Conservation (phyloP, 2,329 filamentous ascomycete genomes). For the Clarireedia monteithiana region DNA sequence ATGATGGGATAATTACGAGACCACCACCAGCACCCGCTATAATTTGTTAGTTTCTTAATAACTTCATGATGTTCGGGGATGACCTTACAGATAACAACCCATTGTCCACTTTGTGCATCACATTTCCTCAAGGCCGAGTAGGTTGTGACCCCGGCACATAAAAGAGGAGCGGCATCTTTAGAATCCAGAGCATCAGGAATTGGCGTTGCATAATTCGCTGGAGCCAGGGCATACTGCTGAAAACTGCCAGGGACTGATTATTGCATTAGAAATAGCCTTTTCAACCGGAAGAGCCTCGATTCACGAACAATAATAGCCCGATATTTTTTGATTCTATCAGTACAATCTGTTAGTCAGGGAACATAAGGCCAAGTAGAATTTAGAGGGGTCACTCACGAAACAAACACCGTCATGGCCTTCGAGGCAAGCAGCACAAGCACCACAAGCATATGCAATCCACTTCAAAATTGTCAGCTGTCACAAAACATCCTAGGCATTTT, state of each 20-base stretch:
- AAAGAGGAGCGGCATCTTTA: constrained; percentile 56
- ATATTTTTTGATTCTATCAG: constrained; percentile 43
- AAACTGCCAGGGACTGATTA: constrained; percentile 53
- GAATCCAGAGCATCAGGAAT: constrained; percentile 55
- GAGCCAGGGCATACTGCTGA: constrained; percentile 58
- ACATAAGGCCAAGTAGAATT: not conserved
- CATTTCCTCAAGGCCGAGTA: constrained; percentile 57
- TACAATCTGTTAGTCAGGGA: constrained; percentile 6
- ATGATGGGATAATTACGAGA: constrained; percentile 29
- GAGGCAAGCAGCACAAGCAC: constrained; percentile 42
- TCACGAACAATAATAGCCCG: constrained; percentile 51
- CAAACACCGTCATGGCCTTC: constrained; percentile 57
- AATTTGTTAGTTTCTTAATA: constrained; percentile 13
- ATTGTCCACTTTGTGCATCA: constrained; percentile 38
- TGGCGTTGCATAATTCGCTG: constrained; percentile 61
- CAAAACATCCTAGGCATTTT: not conserved
- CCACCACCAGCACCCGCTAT: constrained; percentile 51
- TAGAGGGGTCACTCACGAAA: constrained; percentile 41
- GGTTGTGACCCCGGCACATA: constrained; percentile 62
- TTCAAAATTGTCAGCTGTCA: constrained; percentile 23
- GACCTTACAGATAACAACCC: constrained; percentile 26
- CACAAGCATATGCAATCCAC: constrained; percentile 48
- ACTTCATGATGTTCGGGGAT: constrained; percentile 11
- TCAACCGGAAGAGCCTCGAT: not conserved
- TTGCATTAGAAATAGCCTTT: not conserved